These are phyloP conservation scores for Hypoxylon crocopeplum DNA, from an alignment of 495 filamentous ascomycete species.

Conservation along the genomic window DNA sequence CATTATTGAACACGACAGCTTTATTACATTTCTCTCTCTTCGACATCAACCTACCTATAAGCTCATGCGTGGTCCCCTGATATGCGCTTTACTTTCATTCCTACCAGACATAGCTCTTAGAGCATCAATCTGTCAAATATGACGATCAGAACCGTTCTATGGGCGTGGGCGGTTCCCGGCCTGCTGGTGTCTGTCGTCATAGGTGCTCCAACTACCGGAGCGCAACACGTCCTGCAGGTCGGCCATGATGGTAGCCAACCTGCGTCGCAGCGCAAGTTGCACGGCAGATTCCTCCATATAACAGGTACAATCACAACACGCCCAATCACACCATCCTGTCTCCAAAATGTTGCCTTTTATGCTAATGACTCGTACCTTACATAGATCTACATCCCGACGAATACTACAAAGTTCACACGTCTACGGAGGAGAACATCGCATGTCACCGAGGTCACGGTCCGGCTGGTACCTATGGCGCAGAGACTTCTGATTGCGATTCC, in stretches of 20 bases:
- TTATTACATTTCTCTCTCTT: background rate
- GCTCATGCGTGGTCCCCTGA: constrained; percentile 1
- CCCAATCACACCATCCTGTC: constrained; percentile 18
- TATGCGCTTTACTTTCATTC: constrained; percentile 10
- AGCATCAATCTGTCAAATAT: constrained; percentile 27
- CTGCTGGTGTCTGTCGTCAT: constrained; percentile 37
- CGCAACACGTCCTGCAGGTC: constrained; percentile 38
- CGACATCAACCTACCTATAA: constrained; percentile 26
- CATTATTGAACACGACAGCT: constrained; percentile 17
- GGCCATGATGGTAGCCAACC: constrained; percentile 24
- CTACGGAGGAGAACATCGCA: constrained; percentile 67
- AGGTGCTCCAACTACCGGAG: constrained; percentile 37
- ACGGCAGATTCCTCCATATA: constrained; percentile 91
- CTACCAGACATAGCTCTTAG: constrained; percentile 8
- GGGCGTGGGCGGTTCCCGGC: constrained; percentile 34
- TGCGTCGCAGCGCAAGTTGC: constrained; percentile 57
- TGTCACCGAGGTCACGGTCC: constrained; percentile 83
- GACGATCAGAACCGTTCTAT: constrained; percentile 23
- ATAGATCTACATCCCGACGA: constrained; percentile 89
- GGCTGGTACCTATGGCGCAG: constrained; percentile 81
- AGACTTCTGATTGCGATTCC: constrained; percentile 87
- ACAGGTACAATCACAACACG: constrained; percentile 68
- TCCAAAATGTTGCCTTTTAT: background rate
- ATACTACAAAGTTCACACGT: constrained; percentile 79
- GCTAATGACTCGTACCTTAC: constrained; percentile 19